phyloP scores from a whole-genome alignment of 1,284 basidiomycete species.

The Singerocomus inundabilis region DNA sequence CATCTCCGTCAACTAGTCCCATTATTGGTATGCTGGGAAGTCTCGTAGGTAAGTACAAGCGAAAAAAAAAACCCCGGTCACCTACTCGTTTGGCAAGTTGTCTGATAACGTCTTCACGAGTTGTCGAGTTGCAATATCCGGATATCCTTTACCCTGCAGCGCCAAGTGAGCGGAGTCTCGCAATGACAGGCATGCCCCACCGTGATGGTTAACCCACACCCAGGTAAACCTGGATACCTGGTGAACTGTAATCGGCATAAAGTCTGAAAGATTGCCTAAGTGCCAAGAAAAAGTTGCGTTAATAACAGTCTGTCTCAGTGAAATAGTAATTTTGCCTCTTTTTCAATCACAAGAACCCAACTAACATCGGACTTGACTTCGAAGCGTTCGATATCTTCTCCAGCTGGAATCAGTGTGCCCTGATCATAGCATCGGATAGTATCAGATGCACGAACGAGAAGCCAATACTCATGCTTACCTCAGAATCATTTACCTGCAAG shows the following conservation, averaged over 20 bases:
- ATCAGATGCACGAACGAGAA: neutral
- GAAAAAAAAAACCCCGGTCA: constrained; percentile 8
- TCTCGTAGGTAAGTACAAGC: neutral
- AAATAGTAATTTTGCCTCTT: constrained; percentile 61
- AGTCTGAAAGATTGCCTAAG: constrained; percentile 85
- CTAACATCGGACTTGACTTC: constrained; percentile 49
- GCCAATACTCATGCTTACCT: constrained; percentile 40
- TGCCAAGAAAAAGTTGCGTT: neutral
- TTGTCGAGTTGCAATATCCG: constrained; percentile 85
- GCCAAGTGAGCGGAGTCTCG: constrained; percentile 10
- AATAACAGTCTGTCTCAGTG: neutral
- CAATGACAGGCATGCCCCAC: constrained; percentile 34
- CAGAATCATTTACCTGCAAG: constrained; percentile 51
- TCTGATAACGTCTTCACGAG: constrained; percentile 71
- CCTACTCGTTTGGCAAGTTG: constrained; percentile 53
- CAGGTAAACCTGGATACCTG: constrained; percentile 46
- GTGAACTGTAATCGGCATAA: constrained; percentile 60
- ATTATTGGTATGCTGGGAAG: constrained; percentile 63
- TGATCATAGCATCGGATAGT: constrained; percentile 29
- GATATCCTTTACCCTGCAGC: constrained; percentile 88
- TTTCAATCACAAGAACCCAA: constrained; percentile 89
- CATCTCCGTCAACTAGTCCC: constrained; percentile 85
- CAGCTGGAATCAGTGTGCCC: constrained; percentile 74
- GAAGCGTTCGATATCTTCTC: constrained; percentile 66
- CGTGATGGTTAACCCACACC: constrained; percentile 70